Percentiles rank a stretch among this genome's conserved stretches.
phyloP scores from a whole-genome alignment of 1,284 basidiomycete genomes.

The Xanthoconium separans region DNA sequence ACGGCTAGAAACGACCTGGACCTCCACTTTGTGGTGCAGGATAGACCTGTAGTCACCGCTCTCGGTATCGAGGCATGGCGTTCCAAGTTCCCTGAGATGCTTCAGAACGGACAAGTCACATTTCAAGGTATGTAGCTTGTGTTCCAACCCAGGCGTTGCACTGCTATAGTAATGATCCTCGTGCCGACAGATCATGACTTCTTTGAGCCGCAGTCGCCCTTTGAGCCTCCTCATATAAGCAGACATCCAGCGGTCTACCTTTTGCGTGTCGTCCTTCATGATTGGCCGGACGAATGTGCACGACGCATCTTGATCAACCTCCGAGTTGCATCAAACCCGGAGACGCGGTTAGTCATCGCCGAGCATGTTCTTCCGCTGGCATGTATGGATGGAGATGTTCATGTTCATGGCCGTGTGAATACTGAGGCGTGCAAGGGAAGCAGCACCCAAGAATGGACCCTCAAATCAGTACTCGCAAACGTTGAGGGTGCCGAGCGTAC shows the following conservation, averaged over 20 bases:
- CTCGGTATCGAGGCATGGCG: slow-evolving; percentile 66
- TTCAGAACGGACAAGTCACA: slow-evolving; percentile 52
- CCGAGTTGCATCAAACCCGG: slow-evolving; percentile 47
- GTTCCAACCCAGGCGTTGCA: not conserved
- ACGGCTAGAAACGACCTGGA: slow-evolving; percentile 4
- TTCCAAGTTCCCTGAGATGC: slow-evolving; percentile 56
- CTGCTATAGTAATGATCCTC: not conserved
- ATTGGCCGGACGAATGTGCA: slow-evolving; percentile 69
- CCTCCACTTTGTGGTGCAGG: slow-evolving; percentile 62
- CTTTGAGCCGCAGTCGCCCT: slow-evolving; percentile 58
- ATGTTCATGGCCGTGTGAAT: slow-evolving; percentile 21
- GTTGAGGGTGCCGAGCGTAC: slow-evolving; percentile 46
- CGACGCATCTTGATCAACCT: slow-evolving; percentile 49
- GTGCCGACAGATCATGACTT: slow-evolving; percentile 60
- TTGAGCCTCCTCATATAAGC: slow-evolving; percentile 27
- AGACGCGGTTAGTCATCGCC: slow-evolving; percentile 62
- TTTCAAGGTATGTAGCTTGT: slow-evolving; percentile 50
- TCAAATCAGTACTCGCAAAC: slow-evolving; percentile 25
- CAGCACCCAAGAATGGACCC: slow-evolving; percentile 24
- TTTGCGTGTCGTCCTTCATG: slow-evolving; percentile 68
- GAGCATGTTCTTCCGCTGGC: slow-evolving; percentile 70
- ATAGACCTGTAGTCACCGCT: slow-evolving; percentile 59
- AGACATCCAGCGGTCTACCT: slow-evolving; percentile 60
- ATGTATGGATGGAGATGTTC: slow-evolving; percentile 54
- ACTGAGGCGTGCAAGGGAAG: not conserved